Percentiles rank a stretch among this genome's conserved stretches.
phyloP scores from a whole-genome alignment of 108 stramenopile species.

The Schizochytrium sp. region DNA sequence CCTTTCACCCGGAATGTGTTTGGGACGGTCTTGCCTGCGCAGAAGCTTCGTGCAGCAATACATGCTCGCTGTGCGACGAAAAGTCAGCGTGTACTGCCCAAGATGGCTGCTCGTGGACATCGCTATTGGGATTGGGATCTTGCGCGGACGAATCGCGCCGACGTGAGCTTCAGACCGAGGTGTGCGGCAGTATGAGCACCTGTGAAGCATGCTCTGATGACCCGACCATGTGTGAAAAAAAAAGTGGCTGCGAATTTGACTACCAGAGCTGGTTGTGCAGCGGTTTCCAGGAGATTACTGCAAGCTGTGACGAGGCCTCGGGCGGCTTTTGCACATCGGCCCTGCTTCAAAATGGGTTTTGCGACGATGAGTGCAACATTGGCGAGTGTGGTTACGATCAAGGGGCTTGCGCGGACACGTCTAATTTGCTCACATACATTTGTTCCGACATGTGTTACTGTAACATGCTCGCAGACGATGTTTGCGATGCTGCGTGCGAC shows the following conservation, averaged over 20 bases:
- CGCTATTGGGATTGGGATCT: no score
- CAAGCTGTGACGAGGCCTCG: neutral
- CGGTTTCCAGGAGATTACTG: neutral
- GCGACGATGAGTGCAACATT: slow-evolving; percentile 13
- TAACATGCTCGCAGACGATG: neutral
- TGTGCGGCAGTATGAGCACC: neutral
- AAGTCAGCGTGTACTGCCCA: no score
- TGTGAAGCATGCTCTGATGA: neutral
- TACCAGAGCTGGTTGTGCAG: neutral
- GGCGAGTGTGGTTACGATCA: neutral
- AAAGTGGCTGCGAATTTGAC: neutral
- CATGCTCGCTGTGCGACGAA: no score
- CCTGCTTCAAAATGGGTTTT: neutral
- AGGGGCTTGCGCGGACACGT: neutral
- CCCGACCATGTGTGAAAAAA: neutral
- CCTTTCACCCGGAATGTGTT: no score
- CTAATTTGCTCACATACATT: neutral
- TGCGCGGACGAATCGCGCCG: no score
- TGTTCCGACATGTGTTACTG: neutral
- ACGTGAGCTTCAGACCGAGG: no score
- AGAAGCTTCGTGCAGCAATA: no score
- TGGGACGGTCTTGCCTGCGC: no score
- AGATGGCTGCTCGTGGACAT: no score
- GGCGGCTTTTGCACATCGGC: neutral
- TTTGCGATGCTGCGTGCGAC: neutral